Conservation (phyloP, 2,329 filamentous ascomycete species). For the Dothideomycetes sp. region DNA sequence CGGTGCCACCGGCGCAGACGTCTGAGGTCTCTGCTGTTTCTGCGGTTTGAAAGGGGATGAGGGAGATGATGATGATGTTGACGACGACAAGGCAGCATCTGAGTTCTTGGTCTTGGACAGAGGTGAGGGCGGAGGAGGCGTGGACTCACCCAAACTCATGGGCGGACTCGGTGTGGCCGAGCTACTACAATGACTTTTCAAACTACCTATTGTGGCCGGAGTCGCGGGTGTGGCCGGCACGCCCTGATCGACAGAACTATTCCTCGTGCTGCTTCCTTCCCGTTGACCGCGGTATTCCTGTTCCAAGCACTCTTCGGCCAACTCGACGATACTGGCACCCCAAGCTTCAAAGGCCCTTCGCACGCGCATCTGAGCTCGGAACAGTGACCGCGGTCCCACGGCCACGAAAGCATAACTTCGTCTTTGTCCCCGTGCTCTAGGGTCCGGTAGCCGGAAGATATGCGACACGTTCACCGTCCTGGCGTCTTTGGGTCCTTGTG, state of each 20-base stretch:
- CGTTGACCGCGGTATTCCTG: no score
- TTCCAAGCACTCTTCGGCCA: no score
- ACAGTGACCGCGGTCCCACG: neutral
- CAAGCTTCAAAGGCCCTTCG: conserved; percentile 9
- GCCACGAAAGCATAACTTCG: conserved; percentile 11
- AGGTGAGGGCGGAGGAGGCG: neutral
- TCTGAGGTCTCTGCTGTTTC: no score
- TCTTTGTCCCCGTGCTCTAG: conserved; percentile 10
- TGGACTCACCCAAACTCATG: conserved; percentile 6
- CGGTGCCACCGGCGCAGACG: neutral
- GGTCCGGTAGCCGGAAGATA: conserved; percentile 11
- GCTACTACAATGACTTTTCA: no score
- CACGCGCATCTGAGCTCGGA: conserved; percentile 6
- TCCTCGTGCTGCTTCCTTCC: no score
- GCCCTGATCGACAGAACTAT: no score
- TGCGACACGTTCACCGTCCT: conserved; percentile 9
- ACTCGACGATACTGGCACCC: conserved; percentile 1
- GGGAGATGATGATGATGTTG: no score
- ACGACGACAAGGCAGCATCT: no score
- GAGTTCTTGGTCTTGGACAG: no score
- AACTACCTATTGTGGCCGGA: no score
- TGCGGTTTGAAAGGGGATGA: no score
- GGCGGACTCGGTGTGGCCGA: conserved; percentile 10
- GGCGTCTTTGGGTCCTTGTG: conserved; percentile 1
- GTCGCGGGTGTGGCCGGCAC: no score